These are phyloP conservation scores for Pseudogymnoascus sp. DNA, from an alignment of 2,329 filamentous ascomycete species.

Conservation along the genomic window DNA sequence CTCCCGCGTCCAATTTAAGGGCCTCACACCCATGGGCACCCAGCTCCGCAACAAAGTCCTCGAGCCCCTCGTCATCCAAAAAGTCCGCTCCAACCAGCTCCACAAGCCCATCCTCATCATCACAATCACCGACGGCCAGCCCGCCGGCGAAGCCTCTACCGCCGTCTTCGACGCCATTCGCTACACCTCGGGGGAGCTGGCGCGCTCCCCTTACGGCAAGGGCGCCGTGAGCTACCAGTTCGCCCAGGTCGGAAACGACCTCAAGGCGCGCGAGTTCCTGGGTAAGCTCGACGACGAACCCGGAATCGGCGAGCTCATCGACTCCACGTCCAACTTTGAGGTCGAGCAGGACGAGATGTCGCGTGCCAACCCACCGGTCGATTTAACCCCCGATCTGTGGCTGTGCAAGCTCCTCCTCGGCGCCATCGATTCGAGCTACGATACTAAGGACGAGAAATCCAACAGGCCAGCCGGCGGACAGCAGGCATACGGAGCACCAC, in stretches of 20 bases:
- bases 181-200: conserved; percentile 42
- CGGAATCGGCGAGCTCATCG: conserved; percentile 49
- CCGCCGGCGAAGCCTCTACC: conserved; percentile 50
- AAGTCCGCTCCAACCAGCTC: conserved; percentile 43
- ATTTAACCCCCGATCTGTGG: conserved; percentile 58
- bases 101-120: conserved; percentile 58
- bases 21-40: conserved; percentile 58
- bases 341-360: conserved; percentile 60
- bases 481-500: conserved; percentile 21
- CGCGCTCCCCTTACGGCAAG: conserved; percentile 41
- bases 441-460: conserved; percentile 54
- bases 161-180: conserved; percentile 49
- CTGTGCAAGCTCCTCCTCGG: conserved; percentile 55
- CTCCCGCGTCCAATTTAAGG: conserved; percentile 50
- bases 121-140: conserved; percentile 57
- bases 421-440: conserved; percentile 56
- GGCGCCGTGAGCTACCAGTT: conserved; percentile 59
- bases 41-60: conserved; percentile 54
- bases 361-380: conserved; percentile 49
- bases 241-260: conserved; percentile 60
- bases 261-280: conserved; percentile 55
- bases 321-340: conserved; percentile 63
- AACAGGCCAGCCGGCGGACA: conserved; percentile 20
- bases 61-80: conserved; percentile 47
- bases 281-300: conserved; percentile 55